Evolutionary conservation across 805 yeast species (phyloP).

Genomic region (Komagataella phaffii): DNA sequence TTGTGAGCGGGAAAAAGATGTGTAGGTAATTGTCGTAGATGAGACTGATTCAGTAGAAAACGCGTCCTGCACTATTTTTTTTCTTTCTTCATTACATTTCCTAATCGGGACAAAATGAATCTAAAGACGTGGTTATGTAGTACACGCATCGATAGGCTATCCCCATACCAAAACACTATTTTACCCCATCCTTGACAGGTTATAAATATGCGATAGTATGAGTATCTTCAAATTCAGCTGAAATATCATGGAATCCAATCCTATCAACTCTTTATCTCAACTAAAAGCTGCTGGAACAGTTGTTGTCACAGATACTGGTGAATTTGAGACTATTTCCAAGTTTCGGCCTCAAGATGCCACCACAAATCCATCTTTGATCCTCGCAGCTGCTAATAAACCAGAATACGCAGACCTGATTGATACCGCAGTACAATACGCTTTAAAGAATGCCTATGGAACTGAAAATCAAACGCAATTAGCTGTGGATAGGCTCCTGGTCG

Average conservation of each 20-base stretch:
- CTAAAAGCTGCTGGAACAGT: conserved; percentile 91
- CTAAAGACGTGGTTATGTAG: neutral
- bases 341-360: conserved; percentile 99
- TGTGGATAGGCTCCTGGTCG: conserved; percentile 84
- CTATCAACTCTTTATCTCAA: conserved; percentile 64
- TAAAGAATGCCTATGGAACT: conserved; percentile 39
- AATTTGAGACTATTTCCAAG: conserved; percentile 93
- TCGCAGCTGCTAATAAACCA: conserved; percentile 88
- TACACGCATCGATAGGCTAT: neutral
- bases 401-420: conserved; percentile 86
- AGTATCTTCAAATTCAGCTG: neutral
- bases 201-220: neutral
- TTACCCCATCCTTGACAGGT: neutral
- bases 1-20: neutral
- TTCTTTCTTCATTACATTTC: neutral
- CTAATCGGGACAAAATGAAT: neutral
- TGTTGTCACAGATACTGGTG: conserved; percentile 98
- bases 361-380: conserved; percentile 93
- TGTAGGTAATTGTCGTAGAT: neutral
- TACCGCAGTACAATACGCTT: conserved; percentile 79
- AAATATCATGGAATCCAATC: neutral
- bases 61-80: neutral
- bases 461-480: conserved; percentile 72
- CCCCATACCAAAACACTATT: neutral
- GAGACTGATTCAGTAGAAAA: neutral